Evolutionary conservation across 345 rosid genomes (phyloP).

Genomic region (Moricandia arvensis): DNA sequence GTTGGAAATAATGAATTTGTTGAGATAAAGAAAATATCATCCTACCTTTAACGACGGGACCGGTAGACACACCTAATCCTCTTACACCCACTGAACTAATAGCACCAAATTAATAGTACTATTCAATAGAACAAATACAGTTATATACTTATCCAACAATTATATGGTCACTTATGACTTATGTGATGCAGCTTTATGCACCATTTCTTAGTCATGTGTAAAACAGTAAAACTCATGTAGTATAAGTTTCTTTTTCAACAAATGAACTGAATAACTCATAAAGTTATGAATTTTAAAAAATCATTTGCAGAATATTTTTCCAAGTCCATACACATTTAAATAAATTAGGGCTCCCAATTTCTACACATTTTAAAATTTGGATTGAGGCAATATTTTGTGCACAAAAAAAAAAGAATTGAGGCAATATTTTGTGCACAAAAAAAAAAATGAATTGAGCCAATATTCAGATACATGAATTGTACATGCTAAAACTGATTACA

Average conservation of each 20-base stretch:
- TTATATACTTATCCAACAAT: neutral
- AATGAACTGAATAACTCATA: neutral
- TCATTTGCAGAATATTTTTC: too few species aligned
- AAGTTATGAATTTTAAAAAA: neutral
- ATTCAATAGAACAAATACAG: neutral
- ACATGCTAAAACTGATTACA: neutral
- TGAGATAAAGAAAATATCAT: slow-evolving; percentile 22
- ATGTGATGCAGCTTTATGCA: slow-evolving; percentile 18
- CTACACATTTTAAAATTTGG: neutral
- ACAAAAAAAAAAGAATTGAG: too few species aligned
- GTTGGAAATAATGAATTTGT: slow-evolving; percentile 1
- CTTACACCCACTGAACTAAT: slow-evolving; percentile 28
- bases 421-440: neutral
- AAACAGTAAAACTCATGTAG: slow-evolving; percentile 1
- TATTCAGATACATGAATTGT: neutral
- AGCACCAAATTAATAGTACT: slow-evolving; percentile 33
- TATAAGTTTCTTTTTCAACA: neutral
- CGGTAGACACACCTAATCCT: slow-evolving; percentile 40
- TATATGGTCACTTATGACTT: neutral
- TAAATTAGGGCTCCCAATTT: neutral
- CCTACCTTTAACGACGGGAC: slow-evolving; percentile 32
- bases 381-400: too few species aligned
- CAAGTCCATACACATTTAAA: too few species aligned
- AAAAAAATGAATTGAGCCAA: neutral
- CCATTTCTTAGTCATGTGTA: slow-evolving; percentile 2